Evolutionary conservation across 495 filamentous ascomycete species (phyloP).

Genomic region (Xylaria scruposa): DNA sequence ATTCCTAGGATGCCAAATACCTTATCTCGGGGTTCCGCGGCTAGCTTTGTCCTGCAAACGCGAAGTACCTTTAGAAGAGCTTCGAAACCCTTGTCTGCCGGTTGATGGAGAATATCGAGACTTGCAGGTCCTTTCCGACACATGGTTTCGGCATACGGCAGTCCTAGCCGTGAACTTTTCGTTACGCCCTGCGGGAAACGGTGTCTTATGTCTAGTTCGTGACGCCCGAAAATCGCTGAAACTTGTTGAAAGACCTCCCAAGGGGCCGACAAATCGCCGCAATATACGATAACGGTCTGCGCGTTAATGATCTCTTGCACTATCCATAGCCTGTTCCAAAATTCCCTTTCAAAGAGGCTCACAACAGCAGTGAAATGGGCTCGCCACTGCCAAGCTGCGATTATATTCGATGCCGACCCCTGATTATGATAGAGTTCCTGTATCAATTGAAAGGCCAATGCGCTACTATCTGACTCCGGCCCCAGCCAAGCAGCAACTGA

Average conservation of each 20-base stretch:
- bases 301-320: constrained; percentile 45
- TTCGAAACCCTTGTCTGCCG: neutral
- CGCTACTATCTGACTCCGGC: constrained; percentile 14
- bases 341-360: constrained; percentile 41
- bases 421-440: neutral
- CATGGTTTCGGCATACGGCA: neutral
- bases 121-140: neutral
- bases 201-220: neutral
- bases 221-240: neutral
- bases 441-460: neutral
- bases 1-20: neutral
- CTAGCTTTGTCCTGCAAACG: neutral
- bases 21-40: neutral
- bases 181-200: neutral
- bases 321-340: constrained; percentile 44
- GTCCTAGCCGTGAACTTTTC: neutral
- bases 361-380: constrained; percentile 31
- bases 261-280: neutral
- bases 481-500: constrained; percentile 33
- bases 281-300: neutral
- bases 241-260: neutral
- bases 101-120: neutral
- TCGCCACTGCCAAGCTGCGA: neutral
- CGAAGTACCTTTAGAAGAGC: neutral
- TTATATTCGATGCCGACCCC: neutral